phyloP scores from a whole-genome alignment of 2,329 filamentous ascomycete genomes.

The Microsporum audouinii region DNA sequence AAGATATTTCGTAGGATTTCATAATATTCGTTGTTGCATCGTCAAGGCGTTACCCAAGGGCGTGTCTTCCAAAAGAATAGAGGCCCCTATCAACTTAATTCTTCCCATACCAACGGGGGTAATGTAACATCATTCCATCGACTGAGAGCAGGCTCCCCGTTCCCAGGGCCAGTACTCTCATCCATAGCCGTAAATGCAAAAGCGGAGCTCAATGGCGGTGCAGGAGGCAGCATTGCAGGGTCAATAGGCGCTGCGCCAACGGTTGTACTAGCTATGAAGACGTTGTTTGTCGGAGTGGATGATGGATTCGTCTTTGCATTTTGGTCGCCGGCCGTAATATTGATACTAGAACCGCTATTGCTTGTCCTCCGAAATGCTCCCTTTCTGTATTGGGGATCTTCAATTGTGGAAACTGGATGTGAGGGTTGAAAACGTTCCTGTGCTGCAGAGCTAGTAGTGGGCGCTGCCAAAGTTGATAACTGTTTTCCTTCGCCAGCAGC shows the following conservation, averaged over 20 bases:
- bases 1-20: not conserved
- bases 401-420: not conserved
- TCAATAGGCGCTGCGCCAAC: conserved; percentile 20
- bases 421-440: not conserved
- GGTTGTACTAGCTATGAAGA: not conserved
- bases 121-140: conserved; percentile 32
- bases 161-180: conserved; percentile 18
- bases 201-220: conserved; percentile 20
- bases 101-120: conserved; percentile 33
- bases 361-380: not conserved
- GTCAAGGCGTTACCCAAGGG: not conserved
- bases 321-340: not conserved
- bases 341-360: not conserved
- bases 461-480: not conserved
- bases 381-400: not conserved
- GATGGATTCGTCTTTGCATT: not conserved
- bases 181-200: conserved; percentile 25
- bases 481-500: not conserved
- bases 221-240: conserved; percentile 23
- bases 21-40: not conserved
- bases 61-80: not conserved
- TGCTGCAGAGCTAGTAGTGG: not conserved
- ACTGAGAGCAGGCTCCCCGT: conserved; percentile 5
- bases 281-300: not conserved
- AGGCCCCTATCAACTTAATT: conserved; percentile 16